These are phyloP conservation scores for Claviceps paspali DNA, from an alignment of 2,329 filamentous ascomycete species.

Conservation along the genomic window DNA sequence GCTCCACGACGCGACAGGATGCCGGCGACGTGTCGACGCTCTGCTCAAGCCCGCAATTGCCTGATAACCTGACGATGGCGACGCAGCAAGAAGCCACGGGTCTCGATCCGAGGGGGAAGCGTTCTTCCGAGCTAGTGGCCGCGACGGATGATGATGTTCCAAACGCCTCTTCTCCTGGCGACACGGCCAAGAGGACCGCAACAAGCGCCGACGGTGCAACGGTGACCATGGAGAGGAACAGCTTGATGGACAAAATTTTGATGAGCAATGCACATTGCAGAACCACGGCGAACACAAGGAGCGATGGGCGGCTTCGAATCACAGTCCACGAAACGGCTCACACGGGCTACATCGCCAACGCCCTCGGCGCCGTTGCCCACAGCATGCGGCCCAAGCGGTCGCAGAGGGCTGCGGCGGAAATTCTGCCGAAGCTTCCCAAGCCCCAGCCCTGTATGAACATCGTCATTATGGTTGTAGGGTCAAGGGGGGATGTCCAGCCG, in stretches of 20 bases:
- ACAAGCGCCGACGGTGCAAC: neutral
- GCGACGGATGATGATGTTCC: no score
- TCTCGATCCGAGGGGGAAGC: no score
- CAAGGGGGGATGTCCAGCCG: slow-evolving; percentile 65
- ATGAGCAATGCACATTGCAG: slow-evolving; percentile 43
- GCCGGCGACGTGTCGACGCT: no score
- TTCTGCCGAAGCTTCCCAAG: slow-evolving; percentile 14
- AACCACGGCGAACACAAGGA: slow-evolving; percentile 49
- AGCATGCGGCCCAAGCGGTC: slow-evolving; percentile 10
- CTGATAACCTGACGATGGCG: no score
- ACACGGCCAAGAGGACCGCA: no score
- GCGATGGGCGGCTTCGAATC: slow-evolving; percentile 56
- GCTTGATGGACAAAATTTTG: slow-evolving; percentile 1
- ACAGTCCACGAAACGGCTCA: slow-evolving; percentile 56
- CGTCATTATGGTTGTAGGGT: slow-evolving; percentile 73
- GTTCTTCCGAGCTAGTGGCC: no score
- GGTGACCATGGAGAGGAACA: neutral
- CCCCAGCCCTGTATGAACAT: slow-evolving; percentile 50
- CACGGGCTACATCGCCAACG: slow-evolving; percentile 58
- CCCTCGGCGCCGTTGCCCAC: slow-evolving; percentile 48
- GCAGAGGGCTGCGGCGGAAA: slow-evolving; percentile 4
- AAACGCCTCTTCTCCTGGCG: no score
- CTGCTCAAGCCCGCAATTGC: no score
- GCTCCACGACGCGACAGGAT: no score
- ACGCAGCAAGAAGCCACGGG: no score